A percentile compares a stretch with the other conserved stretches of the same genome.
Evolutionary conservation across 2,329 filamentous ascomycete species (phyloP).

Genomic region (Thielaviopsis populi): DNA sequence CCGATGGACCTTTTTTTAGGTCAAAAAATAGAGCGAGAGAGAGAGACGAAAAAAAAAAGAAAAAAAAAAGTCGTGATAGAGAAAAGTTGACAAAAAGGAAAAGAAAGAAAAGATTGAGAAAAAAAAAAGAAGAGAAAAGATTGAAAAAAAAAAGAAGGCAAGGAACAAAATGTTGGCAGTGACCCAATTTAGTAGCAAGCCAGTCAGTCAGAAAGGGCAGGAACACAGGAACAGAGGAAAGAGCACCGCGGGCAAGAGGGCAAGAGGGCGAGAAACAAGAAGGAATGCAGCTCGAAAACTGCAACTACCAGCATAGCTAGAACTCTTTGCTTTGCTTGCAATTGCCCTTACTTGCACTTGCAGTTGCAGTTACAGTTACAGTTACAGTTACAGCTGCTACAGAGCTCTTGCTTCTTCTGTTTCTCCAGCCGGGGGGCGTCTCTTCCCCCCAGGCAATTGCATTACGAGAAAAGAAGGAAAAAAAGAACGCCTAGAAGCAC

Average conservation of each 20-base stretch:
- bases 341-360: neutral
- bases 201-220: neutral
- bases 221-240: neutral
- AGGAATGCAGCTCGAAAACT: neutral
- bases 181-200: neutral
- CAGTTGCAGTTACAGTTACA: neutral
- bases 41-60: conserved; percentile 8
- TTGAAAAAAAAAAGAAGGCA: conserved; percentile 7
- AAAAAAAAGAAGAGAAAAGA: conserved; percentile 5
- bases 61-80: conserved; percentile 10
- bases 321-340: no score
- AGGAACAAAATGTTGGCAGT: neutral
- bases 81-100: neutral
- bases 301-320: neutral
- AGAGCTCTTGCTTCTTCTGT: neutral
- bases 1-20: neutral
- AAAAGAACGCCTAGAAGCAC: neutral
- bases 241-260: neutral
- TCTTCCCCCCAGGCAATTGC: no score
- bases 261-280: neutral
- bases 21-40: neutral
- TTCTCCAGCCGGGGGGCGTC: neutral
- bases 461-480: no score
- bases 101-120: conserved; percentile 3
- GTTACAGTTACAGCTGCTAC: neutral